Evolutionary conservation across 2,329 filamentous ascomycete genomes (phyloP).

Genomic region (Curvularia verruculosa): DNA sequence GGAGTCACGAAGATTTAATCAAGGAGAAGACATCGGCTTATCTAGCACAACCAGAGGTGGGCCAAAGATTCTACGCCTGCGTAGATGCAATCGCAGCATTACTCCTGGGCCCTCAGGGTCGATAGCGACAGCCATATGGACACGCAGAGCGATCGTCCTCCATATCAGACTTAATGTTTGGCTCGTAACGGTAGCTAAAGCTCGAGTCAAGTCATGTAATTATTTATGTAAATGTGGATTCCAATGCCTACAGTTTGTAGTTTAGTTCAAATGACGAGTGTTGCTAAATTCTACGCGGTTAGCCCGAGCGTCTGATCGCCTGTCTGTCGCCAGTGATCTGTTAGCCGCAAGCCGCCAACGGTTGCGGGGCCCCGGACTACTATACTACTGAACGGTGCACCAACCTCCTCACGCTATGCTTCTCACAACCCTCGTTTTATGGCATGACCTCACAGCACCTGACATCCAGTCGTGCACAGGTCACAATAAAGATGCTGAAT

Average conservation of each 20-base stretch:
- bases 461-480: neutral
- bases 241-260: neutral
- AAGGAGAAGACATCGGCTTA: conserved; percentile 39
- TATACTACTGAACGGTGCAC: neutral
- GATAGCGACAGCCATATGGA: neutral
- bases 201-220: neutral
- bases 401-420: neutral
- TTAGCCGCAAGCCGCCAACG: neutral
- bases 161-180: neutral
- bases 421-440: neutral
- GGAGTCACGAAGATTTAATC: conserved; percentile 33
- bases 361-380: neutral
- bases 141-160: neutral
- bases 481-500: neutral
- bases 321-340: neutral
- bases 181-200: neutral
- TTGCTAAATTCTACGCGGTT: neutral
- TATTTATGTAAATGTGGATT: neutral
- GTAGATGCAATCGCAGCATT: conserved; percentile 38
- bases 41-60: conserved; percentile 31
- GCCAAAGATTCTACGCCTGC: conserved; percentile 35
- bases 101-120: conserved; percentile 20
- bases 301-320: neutral
- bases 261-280: neutral
- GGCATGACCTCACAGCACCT: neutral